Conservation (phyloP, 495 filamentous ascomycete genomes). For the Parathielavia hyrcaniae region DNA sequence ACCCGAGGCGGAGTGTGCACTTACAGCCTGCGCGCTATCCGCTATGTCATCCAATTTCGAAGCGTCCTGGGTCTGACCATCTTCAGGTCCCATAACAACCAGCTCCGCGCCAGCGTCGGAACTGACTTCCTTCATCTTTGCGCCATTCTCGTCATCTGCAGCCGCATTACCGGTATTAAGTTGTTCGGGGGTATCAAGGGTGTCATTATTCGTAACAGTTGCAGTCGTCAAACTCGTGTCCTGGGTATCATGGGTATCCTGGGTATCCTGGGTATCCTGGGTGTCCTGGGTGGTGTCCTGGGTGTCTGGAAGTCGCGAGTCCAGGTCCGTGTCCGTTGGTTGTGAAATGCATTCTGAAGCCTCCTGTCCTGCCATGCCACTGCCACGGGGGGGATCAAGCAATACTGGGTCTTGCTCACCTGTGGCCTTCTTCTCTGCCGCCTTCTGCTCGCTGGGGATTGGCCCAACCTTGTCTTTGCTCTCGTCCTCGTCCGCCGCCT, state of each 20-base stretch:
- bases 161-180: slow-evolving; percentile 17
- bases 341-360: slow-evolving; percentile 32
- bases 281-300: slow-evolving; percentile 16
- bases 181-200: slow-evolving; percentile 15
- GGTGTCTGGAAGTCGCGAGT: slow-evolving; percentile 22
- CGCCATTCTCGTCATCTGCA: slow-evolving; percentile 11
- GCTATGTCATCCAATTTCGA: neutral
- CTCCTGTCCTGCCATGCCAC: slow-evolving; percentile 26
- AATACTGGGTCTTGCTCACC: slow-evolving; percentile 37
- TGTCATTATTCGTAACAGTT: slow-evolving; percentile 15
- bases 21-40: slow-evolving; percentile 6
- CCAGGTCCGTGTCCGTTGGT: slow-evolving; percentile 25
- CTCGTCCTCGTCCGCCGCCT: slow-evolving; percentile 27
- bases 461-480: slow-evolving; percentile 35
- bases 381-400: slow-evolving; percentile 31
- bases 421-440: slow-evolving; percentile 31
- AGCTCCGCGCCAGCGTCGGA: slow-evolving; percentile 9
- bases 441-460: slow-evolving; percentile 32
- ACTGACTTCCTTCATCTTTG: slow-evolving; percentile 6
- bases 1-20: neutral
- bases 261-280: slow-evolving; percentile 21
- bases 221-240: slow-evolving; percentile 18
- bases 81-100: neutral
- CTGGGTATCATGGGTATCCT: slow-evolving; percentile 15
- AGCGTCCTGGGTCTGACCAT: neutral